These are phyloP conservation scores for Achaetomiella virescens DNA, from an alignment of 495 filamentous ascomycete species.

Conservation along the genomic window DNA sequence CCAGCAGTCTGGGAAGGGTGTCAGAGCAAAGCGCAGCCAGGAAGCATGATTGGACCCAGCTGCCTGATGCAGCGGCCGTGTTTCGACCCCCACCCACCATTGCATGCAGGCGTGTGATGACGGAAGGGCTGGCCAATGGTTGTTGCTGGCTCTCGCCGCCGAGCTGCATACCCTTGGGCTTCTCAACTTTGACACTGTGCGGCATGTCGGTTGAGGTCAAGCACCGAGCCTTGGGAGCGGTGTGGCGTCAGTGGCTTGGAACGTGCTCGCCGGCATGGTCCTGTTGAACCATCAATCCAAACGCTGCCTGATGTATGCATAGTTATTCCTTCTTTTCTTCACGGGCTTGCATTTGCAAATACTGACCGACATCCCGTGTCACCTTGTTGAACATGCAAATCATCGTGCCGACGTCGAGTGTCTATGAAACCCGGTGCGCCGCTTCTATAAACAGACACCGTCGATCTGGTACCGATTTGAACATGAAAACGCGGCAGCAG, in stretches of 20 bases:
- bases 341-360: not conserved
- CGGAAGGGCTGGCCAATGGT: not conserved
- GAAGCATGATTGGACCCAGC: not conserved
- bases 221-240: no score
- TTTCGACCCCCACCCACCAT: not conserved
- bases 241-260: not conserved
- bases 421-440: not conserved
- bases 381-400: not conserved
- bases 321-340: no score
- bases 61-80: not conserved
- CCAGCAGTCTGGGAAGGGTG: conserved; percentile 5
- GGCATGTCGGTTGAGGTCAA: no score
- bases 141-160: no score
- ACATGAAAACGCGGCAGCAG: not conserved
- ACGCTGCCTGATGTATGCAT: not conserved
- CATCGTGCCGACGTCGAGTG: not conserved
- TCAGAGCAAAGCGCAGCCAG: not conserved
- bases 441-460: not conserved
- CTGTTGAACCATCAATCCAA: not conserved
- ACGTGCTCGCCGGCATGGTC: not conserved
- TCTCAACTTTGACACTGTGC: no score
- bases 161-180: no score
- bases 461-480: not conserved
- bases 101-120: conserved; percentile 1
- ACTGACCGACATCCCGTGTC: not conserved